phyloP scores from a whole-genome alignment of 140 eudicot species.

The Oenanthe javanica region DNA sequence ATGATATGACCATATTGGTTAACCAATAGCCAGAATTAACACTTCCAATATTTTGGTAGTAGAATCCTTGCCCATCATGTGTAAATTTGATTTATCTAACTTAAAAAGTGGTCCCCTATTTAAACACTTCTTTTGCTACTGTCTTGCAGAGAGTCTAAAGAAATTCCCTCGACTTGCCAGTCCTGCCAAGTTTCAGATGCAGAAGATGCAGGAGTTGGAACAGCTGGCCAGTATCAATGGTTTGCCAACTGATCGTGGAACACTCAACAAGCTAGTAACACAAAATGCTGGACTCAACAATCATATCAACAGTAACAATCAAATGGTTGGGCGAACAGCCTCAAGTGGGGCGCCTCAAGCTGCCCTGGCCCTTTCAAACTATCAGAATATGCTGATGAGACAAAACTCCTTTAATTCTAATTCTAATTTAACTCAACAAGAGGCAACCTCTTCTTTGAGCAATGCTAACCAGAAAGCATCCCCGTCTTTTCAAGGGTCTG shows the following conservation, averaged over 20 bases:
- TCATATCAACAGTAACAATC: constrained; percentile 49
- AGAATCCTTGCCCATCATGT: background rate
- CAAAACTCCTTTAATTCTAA: constrained; percentile 67
- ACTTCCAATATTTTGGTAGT: background rate
- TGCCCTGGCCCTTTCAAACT: constrained; percentile 58
- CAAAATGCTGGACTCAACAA: constrained; percentile 46
- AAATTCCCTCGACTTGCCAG: constrained; percentile 42
- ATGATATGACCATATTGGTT: background rate
- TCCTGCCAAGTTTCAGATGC: constrained; percentile 41
- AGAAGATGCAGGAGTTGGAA: constrained; percentile 55
- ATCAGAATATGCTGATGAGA: constrained; percentile 63
- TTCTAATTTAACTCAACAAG: constrained; percentile 47
- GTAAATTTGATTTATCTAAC: background rate
- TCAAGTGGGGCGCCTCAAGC: constrained; percentile 66
- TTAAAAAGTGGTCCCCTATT: background rate
- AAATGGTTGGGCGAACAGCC: constrained; percentile 45
- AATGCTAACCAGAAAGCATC: constrained; percentile 33
- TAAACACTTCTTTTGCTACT: constrained; percentile 2
- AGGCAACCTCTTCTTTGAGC: constrained; percentile 53
- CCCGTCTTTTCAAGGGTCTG: constrained; percentile 48
- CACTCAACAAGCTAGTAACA: constrained; percentile 36
- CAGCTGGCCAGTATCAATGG: constrained; percentile 38
- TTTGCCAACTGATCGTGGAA: constrained; percentile 39
- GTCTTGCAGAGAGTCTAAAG: constrained; percentile 66
- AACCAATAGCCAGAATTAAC: background rate